Conservation (phyloP, 768 basidiomycete species). For the Pilatotrama ljubarskyi region DNA sequence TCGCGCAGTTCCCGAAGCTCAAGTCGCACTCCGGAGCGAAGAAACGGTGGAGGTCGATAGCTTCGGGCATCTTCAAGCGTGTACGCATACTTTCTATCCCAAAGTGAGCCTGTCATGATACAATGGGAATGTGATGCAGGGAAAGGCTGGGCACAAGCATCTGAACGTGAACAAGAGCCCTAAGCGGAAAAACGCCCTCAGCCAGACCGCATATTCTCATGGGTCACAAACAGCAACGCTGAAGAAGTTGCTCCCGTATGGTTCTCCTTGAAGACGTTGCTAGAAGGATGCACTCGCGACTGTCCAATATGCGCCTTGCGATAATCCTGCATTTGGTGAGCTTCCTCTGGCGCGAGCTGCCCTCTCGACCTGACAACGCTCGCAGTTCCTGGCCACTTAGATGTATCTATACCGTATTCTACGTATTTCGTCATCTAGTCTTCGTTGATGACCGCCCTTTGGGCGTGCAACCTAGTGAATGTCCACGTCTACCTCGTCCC, state of each 20-base stretch:
- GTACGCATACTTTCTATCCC: conserved; percentile 40
- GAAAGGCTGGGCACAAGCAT: conserved; percentile 70
- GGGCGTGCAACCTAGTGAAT: conserved; percentile 8
- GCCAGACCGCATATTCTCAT: conserved; percentile 65
- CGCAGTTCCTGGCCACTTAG: background rate
- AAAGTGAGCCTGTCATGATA: background rate
- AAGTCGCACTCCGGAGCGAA: conserved; percentile 82
- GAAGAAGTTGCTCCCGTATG: conserved; percentile 75
- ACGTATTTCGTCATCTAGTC: background rate
- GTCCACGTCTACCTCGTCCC: conserved; percentile 30
- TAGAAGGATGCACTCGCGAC: background rate
- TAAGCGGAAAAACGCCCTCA: conserved; percentile 63
- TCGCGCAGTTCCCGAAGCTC: conserved; percentile 66
- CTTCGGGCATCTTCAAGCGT: conserved; percentile 71
- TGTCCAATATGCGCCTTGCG: background rate
- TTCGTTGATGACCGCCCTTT: background rate
- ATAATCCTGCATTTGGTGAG: background rate
- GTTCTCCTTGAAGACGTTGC: conserved; percentile 34
- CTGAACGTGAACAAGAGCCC: conserved; percentile 69
- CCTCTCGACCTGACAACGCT: background rate
- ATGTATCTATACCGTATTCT: conserved; percentile 19
- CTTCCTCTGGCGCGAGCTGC: background rate
- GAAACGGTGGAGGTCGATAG: conserved; percentile 75
- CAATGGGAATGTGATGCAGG: conserved; percentile 39
- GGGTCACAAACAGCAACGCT: conserved; percentile 63